phyloP scores from a whole-genome alignment of 2,329 filamentous ascomycete species.

The Calonectria pauciramosa region DNA sequence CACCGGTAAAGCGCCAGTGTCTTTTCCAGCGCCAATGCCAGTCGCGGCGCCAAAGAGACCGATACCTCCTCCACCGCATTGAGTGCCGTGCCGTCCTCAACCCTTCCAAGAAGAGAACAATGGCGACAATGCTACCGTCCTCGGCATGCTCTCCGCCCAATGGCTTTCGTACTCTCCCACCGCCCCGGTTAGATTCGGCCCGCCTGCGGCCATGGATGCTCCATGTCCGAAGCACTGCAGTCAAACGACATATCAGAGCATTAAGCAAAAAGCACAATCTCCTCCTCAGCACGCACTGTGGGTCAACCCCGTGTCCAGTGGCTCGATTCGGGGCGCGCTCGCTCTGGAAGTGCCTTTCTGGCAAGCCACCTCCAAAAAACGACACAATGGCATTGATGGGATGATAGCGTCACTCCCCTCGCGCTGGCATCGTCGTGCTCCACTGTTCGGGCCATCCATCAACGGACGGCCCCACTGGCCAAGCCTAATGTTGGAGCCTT shows the following conservation, averaged over 20 bases:
- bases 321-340: background rate
- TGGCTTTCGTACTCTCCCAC: background rate
- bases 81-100: conserved; percentile 18
- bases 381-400: background rate
- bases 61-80: background rate
- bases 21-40: background rate
- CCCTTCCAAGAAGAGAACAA: background rate
- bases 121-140: conserved; percentile 2
- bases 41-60: background rate
- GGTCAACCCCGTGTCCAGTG: background rate
- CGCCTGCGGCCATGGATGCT: conserved; percentile 41
- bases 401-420: conserved; percentile 45
- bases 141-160: conserved; percentile 5
- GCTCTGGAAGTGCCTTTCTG: background rate
- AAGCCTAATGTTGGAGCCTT: conserved; percentile 26
- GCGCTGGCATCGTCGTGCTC: conserved; percentile 12
- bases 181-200: conserved; percentile 42
- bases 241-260: background rate
- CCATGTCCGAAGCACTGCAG: conserved; percentile 1
- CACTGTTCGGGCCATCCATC: conserved; percentile 35
- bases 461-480: conserved; percentile 40
- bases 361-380: conserved; percentile 20
- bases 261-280: conserved; percentile 4
- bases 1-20: conserved; percentile 6
- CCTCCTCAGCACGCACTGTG: conserved; percentile 1